Base-by-base conservation (phyloP, 2,329 filamentous ascomycete species). In the Pyricularia sp. region DNA sequence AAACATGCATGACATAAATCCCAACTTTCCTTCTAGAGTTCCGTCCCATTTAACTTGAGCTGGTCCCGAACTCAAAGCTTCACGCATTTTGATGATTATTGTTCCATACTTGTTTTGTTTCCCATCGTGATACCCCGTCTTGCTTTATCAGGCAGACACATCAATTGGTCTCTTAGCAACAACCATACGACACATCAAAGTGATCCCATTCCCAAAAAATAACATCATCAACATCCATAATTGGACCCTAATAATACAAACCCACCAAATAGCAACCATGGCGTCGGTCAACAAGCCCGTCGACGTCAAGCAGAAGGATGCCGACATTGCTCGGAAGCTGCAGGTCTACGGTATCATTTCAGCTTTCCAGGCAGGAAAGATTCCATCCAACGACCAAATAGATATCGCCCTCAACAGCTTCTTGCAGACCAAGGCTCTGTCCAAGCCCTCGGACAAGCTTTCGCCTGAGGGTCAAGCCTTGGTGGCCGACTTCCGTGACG, bases 381-480 rank as follows among this genome's bases (percentile, higher is more conserved):
- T 93, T 60, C 93, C 93, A 68, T 96, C 93, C 72, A 97, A 97
- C 77, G 90, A 93, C 71, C 93, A 97, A 80, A 96, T 97, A 75
- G 94, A 97, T 79, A 83, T 97, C 62, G 93, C 94, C 31, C 78
- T 99, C 74, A 97, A 96, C 82, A 94, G 89, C 74, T 89, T 91
- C 70, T 82, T 97, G 63, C 81, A 82, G 40, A 93, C 89, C 69
- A 86, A 84, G 73, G 80, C 85, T 9, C 79, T 97, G 30, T 77
- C 84, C 3, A 84, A 78, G 28, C 92, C 93, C 6, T 88, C 90
- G 0, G 79, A 83, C 66, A 88, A 88, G 73, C 87, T 99, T 6
- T 97, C 93, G 0, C 69, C 81, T 1, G 94, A 99, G 70, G 94
- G 94, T 66, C 87, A 87, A 73, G 76, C 78, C n/a, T 84, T 99